These are phyloP conservation scores for Paratinospora sagittata DNA, from an alignment of 164 flowering plant genomes.

Conservation along the genomic window DNA sequence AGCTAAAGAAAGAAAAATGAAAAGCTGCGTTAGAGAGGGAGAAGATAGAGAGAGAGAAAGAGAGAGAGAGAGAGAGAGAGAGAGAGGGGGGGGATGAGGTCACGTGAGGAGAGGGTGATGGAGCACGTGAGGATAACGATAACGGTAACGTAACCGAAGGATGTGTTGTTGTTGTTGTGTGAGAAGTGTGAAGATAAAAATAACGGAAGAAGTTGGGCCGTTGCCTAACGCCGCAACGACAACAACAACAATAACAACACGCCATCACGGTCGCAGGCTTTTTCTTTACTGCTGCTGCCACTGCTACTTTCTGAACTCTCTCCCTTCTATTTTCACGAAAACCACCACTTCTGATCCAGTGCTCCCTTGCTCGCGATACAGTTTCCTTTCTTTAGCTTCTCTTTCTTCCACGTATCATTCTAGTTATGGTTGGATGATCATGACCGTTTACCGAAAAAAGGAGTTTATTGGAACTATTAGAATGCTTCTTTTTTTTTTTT, in stretches of 20 bases:
- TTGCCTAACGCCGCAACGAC: background rate
- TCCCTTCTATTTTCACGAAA: background rate
- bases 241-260: background rate
- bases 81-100: constrained; percentile 12
- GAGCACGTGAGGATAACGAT: constrained; percentile 26
- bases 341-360: background rate
- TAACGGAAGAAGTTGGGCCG: too few relatives aligned
- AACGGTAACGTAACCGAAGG: background rate
- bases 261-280: background rate
- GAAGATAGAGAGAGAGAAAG: constrained; percentile 24
- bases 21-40: background rate
- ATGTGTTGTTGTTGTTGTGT: background rate
- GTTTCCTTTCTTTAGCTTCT: background rate
- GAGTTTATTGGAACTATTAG: background rate
- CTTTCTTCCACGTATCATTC: too few relatives aligned
- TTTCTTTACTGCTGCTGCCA: background rate
- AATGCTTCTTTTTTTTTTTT: too few relatives aligned
- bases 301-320: background rate
- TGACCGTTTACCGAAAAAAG: background rate
- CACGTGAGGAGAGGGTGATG: constrained; percentile 33
- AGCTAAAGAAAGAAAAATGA: background rate
- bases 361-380: background rate
- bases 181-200: background rate
- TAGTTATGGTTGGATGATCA: background rate
- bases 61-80: constrained; percentile 12